Evolutionary conservation across 805 yeast genomes (phyloP).

Genomic region (Candida xiaguanensis): DNA sequence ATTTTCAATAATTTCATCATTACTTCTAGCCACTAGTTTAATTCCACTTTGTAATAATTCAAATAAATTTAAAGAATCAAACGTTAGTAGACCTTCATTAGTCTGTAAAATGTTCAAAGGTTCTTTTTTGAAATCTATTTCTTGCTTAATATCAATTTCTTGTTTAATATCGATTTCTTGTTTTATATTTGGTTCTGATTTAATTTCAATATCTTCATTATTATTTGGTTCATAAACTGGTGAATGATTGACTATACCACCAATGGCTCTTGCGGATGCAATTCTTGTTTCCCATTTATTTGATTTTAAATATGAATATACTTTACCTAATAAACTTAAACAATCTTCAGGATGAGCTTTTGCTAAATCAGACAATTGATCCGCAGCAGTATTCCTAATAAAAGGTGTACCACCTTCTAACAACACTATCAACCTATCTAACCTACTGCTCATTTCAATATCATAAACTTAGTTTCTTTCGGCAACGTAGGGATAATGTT

Average conservation of each 20-base stretch:
- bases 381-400: constrained; percentile 94
- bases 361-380: constrained; percentile 91
- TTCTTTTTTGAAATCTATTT: constrained; percentile 11
- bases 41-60: constrained; percentile 49
- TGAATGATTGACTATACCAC: constrained; percentile 82
- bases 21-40: constrained; percentile 54
- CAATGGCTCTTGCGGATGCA: constrained; percentile 91
- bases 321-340: constrained; percentile 75
- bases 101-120: constrained; percentile 6
- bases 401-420: constrained; percentile 93
- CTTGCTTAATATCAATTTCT: constrained; percentile 8
- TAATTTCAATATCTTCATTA: constrained; percentile 20
- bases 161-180: constrained; percentile 13
- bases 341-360: constrained; percentile 93
- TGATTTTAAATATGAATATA: constrained; percentile 81
- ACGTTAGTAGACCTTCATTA: constrained; percentile 23
- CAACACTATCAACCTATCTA: constrained; percentile 54
- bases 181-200: constrained; percentile 8
- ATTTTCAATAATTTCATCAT: constrained; percentile 10
- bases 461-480: too few species aligned
- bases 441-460: constrained; percentile 22
- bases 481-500: too few species aligned
- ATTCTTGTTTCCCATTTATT: constrained; percentile 95
- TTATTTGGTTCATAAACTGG: constrained; percentile 80
- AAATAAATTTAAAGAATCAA: constrained; percentile 48